These are phyloP conservation scores for Cenchrus fungigraminus DNA, from an alignment of 176 grass and related monocot genomes.

Conservation along the genomic window DNA sequence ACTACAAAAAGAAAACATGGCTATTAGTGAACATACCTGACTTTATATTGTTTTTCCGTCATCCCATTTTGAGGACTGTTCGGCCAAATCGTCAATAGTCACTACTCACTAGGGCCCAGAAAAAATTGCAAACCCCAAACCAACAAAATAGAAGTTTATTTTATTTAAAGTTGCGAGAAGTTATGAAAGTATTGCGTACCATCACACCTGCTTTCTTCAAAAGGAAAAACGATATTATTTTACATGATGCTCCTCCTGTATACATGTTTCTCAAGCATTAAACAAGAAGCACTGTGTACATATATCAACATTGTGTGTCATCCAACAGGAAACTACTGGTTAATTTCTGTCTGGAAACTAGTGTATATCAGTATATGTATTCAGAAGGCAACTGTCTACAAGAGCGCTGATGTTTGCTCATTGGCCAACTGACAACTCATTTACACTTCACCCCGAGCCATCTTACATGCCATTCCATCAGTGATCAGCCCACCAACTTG, in stretches of 20 bases:
- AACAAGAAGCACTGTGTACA: no score
- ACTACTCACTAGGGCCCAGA: background rate
- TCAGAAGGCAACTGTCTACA: slow-evolving; percentile 19
- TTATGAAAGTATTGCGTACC: no score
- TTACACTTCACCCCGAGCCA: slow-evolving; percentile 48
- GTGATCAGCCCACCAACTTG: slow-evolving; percentile 18
- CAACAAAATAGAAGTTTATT: no score
- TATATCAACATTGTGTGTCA: background rate
- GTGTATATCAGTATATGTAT: background rate
- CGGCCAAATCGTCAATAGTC: no score
- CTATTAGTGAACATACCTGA: background rate
- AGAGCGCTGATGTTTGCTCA: slow-evolving; percentile 8
- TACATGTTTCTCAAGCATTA: background rate
- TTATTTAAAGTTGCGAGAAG: no score
- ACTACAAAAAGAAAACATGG: background rate
- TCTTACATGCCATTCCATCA: slow-evolving; percentile 37
- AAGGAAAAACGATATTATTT: no score
- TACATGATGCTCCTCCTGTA: slow-evolving; percentile 17
- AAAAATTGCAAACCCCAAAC: background rate
- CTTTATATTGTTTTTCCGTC: no score
- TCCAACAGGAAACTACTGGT: background rate
- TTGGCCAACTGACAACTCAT: slow-evolving; percentile 43
- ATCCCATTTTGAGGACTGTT: no score
- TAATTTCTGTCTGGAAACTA: background rate
- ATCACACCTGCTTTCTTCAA: background rate